Percentiles rank a stretch among this genome's conserved stretches.
phyloP scores from a whole-genome alignment of 306 rosid genomes.

The Vigna radiata region DNA sequence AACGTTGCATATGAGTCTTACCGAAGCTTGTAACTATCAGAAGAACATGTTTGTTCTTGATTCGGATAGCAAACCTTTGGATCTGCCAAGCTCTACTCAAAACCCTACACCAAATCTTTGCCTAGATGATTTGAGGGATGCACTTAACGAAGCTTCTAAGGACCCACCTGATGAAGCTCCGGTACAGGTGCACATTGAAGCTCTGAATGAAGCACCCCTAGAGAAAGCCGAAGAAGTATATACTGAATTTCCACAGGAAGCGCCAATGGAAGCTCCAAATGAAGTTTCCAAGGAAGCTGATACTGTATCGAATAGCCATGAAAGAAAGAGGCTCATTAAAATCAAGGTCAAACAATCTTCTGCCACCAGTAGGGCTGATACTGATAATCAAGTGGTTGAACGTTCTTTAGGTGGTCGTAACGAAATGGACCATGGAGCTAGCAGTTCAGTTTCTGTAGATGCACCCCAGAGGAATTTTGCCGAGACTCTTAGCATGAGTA shows the following conservation, averaged over 20 bases:
- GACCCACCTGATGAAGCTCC: constrained; percentile 36
- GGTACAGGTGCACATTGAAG: constrained; percentile 46
- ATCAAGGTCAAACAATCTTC: constrained; percentile 85
- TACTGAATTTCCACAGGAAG: constrained; percentile 50
- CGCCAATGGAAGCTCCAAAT: constrained; percentile 50
- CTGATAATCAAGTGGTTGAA: constrained; percentile 74
- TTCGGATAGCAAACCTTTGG: constrained; percentile 68
- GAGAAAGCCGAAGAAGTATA: constrained; percentile 46
- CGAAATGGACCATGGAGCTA: constrained; percentile 71
- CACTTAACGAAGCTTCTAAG: constrained; percentile 45
- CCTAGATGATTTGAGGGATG: constrained; percentile 51
- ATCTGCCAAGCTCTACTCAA: constrained; percentile 55
- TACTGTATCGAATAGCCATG: constrained; percentile 67
- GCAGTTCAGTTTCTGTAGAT: constrained; percentile 95
- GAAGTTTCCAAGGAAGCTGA: constrained; percentile 69
- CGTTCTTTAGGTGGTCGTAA: constrained; percentile 71
- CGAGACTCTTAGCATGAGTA: constrained; percentile 63
- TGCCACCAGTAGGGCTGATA: constrained; percentile 83
- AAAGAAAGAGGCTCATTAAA: constrained; percentile 69
- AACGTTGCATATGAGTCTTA: constrained; percentile 68
- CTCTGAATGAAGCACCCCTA: constrained; percentile 43
- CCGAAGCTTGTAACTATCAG: constrained; percentile 72
- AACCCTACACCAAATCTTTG: constrained; percentile 52
- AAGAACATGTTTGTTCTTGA: constrained; percentile 70
- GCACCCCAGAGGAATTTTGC: constrained; percentile 82